phyloP scores from a whole-genome alignment of 805 yeast species.

The Dipodascopsis uninucleata region DNA sequence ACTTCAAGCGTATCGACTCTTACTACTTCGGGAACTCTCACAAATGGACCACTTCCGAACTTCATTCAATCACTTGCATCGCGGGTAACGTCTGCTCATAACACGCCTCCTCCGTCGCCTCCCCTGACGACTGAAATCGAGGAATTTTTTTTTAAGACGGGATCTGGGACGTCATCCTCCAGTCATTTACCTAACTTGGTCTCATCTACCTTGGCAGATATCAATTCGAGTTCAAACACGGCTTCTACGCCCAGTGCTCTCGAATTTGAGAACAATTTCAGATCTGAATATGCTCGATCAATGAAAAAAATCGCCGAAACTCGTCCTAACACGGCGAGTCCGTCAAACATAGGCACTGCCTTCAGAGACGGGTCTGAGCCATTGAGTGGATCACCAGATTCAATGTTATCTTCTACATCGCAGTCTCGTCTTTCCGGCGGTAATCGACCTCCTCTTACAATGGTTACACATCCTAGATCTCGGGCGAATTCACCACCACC shows the following conservation, averaged over 20 bases:
- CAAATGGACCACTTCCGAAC: conserved; percentile 16
- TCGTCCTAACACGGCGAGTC: too few relatives aligned
- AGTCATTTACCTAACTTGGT: neutral
- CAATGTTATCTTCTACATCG: neutral
- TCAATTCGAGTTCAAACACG: neutral
- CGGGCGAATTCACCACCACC: conserved; percentile 33
- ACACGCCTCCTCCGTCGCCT: conserved; percentile 28
- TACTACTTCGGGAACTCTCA: conserved; percentile 4
- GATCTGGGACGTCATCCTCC: neutral
- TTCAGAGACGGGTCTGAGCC: neutral
- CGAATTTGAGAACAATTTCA: conserved; percentile 16
- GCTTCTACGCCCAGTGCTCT: conserved; percentile 3
- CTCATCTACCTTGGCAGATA: conserved; percentile 1
- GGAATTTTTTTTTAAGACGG: conserved; percentile 20
- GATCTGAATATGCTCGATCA: conserved; percentile 10
- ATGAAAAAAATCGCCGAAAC: conserved; percentile 1
- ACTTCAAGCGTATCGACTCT: conserved; percentile 9
- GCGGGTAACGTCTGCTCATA: conserved; percentile 23
- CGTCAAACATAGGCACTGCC: neutral
- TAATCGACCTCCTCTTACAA: conserved; percentile 1
- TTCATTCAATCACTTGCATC: conserved; percentile 28
- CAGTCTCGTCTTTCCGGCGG: neutral
- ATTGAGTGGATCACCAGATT: neutral
- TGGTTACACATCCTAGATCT: conserved; percentile 28
- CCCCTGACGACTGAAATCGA: conserved; percentile 17